phyloP scores from a whole-genome alignment of 768 basidiomycete species.

The Clitopilus hobsonii region DNA sequence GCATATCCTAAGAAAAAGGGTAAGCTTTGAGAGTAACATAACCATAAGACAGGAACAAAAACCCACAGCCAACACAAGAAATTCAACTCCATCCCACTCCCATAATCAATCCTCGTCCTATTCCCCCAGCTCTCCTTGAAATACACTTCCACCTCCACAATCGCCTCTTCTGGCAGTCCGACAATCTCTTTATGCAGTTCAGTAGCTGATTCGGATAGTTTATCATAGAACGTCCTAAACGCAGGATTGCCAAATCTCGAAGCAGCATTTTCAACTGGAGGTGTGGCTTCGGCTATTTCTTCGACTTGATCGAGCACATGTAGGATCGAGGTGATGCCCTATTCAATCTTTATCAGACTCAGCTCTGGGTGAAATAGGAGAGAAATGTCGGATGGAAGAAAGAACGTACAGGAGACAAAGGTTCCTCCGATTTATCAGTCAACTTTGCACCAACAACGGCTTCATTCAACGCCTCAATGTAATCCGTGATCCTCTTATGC shows the following conservation, averaged over 20 bases:
- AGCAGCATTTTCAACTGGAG: constrained; percentile 83
- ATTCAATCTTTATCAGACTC: constrained; percentile 7
- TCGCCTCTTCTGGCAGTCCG: constrained; percentile 50
- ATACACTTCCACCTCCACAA: constrained; percentile 72
- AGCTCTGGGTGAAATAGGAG: constrained; percentile 1
- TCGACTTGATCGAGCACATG: constrained; percentile 64
- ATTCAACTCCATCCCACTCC: constrained; percentile 99
- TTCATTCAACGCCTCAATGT: constrained; percentile 73
- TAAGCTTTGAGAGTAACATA: not conserved
- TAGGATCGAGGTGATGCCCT: constrained; percentile 67
- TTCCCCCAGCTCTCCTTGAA: constrained; percentile 91
- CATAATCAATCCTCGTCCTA: constrained; percentile 90
- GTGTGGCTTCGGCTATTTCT: constrained; percentile 59
- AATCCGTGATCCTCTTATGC: constrained; percentile 59
- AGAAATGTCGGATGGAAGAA: not conserved
- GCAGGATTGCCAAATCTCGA: constrained; percentile 98
- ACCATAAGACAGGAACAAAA: not conserved
- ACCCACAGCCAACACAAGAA: constrained; percentile 95
- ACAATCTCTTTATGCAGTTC: constrained; percentile 56
- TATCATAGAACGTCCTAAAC: constrained; percentile 88
- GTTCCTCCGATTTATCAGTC: constrained; percentile 48
- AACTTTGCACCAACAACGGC: constrained; percentile 75
- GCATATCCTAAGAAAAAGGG: constrained; percentile 57
- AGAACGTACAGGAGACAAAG: constrained; percentile 50
- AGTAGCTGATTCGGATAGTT: constrained; percentile 58